Percentiles rank a stretch among this genome's conserved stretches.
These are phyloP conservation scores for Yamadazyma akitaensis DNA, from an alignment of 805 yeast species.

Conservation along the genomic window DNA sequence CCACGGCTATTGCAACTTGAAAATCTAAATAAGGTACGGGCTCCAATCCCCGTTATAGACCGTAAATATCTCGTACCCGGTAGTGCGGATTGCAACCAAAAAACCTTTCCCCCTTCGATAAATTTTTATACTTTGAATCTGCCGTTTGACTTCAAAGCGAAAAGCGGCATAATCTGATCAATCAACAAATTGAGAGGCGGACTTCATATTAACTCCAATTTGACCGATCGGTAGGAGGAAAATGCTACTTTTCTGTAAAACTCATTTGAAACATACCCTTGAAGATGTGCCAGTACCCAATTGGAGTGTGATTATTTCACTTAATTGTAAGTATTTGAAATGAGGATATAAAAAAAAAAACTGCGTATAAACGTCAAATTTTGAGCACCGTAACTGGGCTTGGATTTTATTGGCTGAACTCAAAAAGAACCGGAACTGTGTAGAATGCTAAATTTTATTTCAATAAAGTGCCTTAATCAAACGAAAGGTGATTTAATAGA, in stretches of 20 bases:
- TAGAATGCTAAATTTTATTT: not conserved
- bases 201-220: no score
- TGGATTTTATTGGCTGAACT: slow-evolving; percentile 1
- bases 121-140: not conserved
- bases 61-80: no score
- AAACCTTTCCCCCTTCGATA: no score
- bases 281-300: not conserved
- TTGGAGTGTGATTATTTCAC: not conserved
- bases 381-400: not conserved
- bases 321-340: not conserved
- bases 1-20: no score
- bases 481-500: no score
- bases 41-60: no score
- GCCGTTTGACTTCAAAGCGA: not conserved
- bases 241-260: no score
- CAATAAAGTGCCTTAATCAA: not conserved
- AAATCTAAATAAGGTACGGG: no score
- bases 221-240: no score
- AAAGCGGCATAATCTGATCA: not conserved
- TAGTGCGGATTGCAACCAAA: no score
- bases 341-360: not conserved
- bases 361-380: not conserved
- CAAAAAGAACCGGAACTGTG: not conserved
- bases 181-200: not conserved
- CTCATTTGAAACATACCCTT: not conserved